Percentiles rank a stretch among this genome's conserved stretches.
Conservation (phyloP, 2,329 filamentous ascomycete species). For the Biscogniauxia sp. region DNA sequence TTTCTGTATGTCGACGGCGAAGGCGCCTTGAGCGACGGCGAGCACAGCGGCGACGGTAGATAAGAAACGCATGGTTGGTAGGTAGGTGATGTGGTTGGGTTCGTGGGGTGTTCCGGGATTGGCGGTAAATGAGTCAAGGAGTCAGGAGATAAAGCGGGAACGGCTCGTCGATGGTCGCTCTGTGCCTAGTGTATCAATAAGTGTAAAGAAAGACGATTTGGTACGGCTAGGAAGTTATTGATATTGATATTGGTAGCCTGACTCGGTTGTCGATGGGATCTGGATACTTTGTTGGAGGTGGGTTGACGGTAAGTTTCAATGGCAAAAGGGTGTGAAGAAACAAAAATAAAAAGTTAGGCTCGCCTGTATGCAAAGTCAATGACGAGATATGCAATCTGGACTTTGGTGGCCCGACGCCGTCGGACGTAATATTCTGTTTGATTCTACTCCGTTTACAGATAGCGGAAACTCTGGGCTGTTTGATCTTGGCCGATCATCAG, state of each 20-base stretch:
- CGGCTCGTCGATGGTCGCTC: neutral
- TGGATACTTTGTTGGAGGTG: neutral
- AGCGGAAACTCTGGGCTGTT: neutral
- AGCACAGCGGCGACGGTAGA: constrained; percentile 53
- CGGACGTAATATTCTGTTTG: neutral
- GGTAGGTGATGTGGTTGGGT: constrained; percentile 5
- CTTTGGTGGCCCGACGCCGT: too few relatives aligned
- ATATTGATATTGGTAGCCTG: too few relatives aligned
- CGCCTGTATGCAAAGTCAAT: neutral
- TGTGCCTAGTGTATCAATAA: too few relatives aligned
- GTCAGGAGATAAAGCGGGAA: neutral
- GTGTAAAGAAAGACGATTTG: neutral
- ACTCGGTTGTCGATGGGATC: neutral
- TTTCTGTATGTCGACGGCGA: constrained; percentile 66
- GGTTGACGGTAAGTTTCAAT: neutral
- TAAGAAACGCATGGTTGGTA: constrained; percentile 61
- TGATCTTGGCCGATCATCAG: neutral
- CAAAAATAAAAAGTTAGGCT: neutral
- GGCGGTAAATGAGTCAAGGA: neutral
- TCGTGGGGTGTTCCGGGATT: constrained; percentile 1
- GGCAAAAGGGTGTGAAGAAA: neutral
- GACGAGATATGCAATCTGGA: neutral
- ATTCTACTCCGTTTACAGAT: neutral
- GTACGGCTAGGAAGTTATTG: too few relatives aligned
- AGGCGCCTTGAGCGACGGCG: constrained; percentile 54